Base-by-base conservation (phyloP, 2,329 filamentous ascomycete species). In the Blastomyces gilchristii region DNA sequence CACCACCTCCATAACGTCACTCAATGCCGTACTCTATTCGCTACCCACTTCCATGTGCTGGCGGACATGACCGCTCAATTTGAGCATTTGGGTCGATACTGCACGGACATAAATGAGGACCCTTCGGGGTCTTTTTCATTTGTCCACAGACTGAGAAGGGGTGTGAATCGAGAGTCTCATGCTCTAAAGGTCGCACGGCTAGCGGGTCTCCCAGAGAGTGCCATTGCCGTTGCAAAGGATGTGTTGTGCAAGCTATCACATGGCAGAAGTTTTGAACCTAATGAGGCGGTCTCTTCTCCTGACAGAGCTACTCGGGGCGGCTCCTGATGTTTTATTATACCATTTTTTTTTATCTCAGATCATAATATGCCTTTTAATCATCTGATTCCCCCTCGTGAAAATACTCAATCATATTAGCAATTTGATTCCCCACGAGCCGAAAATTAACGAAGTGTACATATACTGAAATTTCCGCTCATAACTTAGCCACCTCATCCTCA, bases 101-200 rank as follows among this genome's bases (percentile, higher is more conserved):
- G 93, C 74, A 97, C 94, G 0, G 91, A 97, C 75, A 85, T 99
- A 9, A 81, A 86, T 28, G 92, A 97, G 72, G 87, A 89, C 60
- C 69, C 80, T 0, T 83, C 85, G 0, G 86, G 86, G 0, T 76
- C 73, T 0, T 99, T 97, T 73, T 85, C 88, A 52, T 99, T 96
- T 77, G 82, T 95, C 62, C 92, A 99, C 77, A 88, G 83, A 68
- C 76, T 99, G 75, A 84, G 85, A 62, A 85, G 82, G 72, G 94
- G 94, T 0, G 85, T 96, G 63, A 99, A 97, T 75, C 83, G 86
- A 60, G 81, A 88, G 67, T 95, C 90, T 65, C 94, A 99, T 77
- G 94, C 95, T 22, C 79, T 99, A 64, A 97, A 97, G 72, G 94
- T 99, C n/a, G 94, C 94, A 1, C 83, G 83, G 66, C 78, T 97